Evolutionary conservation across 2,329 filamentous ascomycete genomes (phyloP), one percentile per base, ranked within the genome.

Genomic region (Colletotrichum sp.): DNA sequence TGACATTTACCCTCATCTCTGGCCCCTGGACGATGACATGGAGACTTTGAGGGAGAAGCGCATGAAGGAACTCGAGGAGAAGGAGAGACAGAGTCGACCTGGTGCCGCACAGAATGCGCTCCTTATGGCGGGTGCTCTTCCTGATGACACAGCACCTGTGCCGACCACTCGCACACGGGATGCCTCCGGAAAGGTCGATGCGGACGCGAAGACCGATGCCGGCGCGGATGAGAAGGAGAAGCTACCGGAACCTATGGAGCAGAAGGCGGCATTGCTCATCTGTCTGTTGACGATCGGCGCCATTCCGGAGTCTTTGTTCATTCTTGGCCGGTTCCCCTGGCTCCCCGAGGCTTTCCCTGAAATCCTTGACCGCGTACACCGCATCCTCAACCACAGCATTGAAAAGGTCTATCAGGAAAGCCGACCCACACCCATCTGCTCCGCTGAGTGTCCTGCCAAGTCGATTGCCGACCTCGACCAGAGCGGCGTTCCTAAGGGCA

Each of bases 261-360:
- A 99, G 81, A 99, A 99, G 84, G 92, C 96, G 0, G 88, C 93
- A 60, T 88, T 99, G 1, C 89, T 99, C 26, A 95, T 94, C 78
- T 96, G 96, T 79, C 89, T 99, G 18, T 90, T 99, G 3, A 94
- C 94, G 6, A 97, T 98, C 74, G 97, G 98, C 55, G 96, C 97
- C 32, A 89, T 99, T 38, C 97, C 97, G 0, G 97, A 99, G 85
- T 93, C 97, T 2, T 88, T 99, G 2, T 99, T 96, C 83, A 95
- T 99, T 71, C 90, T 98, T 9, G 96, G 96, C 38, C 93, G 94
- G 70, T 98, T 98, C 80, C 95, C 96, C 16, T 99, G 97, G 96
- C 90, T 99, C 64, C 91, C 95, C 13, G 96, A 98, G 74, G 92
- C 93, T 6, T 96, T 95, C 78, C 93, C 95, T 1, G 95, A 98